A percentile compares a stretch with the other conserved stretches of the same genome.
Evolutionary conservation across 768 basidiomycete species (phyloP).

Genomic region (Rhodotorula diobovata): DNA sequence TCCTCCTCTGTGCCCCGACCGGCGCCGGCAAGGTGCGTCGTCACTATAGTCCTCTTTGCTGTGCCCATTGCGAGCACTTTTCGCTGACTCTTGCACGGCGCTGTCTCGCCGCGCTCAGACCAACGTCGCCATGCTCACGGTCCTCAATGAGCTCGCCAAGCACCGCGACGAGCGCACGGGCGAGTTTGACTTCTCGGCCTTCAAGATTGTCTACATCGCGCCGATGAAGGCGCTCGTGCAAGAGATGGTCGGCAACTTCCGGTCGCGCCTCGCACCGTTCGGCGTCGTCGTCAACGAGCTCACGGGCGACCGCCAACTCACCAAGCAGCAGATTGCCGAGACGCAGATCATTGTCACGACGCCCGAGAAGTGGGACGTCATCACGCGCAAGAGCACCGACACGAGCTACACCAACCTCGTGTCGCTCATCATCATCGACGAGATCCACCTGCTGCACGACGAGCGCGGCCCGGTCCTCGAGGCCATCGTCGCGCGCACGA

Average conservation of each 20-base stretch:
- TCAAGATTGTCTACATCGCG: slow-evolving; percentile 96
- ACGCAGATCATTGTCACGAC: slow-evolving; percentile 98
- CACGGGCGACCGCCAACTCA: slow-evolving; percentile 96
- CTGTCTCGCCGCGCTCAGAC: slow-evolving; percentile 56
- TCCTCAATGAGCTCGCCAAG: slow-evolving; percentile 84
- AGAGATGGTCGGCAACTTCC: slow-evolving; percentile 96
- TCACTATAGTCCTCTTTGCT: background rate
- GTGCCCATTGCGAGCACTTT: background rate
- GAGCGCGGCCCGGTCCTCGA: slow-evolving; percentile 97
- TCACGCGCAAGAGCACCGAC: slow-evolving; percentile 95
- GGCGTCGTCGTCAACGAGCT: slow-evolving; percentile 88
- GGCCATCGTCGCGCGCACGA: slow-evolving; percentile 79
- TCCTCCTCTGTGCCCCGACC: slow-evolving; percentile 93
- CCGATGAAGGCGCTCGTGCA: slow-evolving; percentile 99
- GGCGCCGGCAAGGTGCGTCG: slow-evolving; percentile 87
- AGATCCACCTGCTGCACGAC: slow-evolving; percentile 94
- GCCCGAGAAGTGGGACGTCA: slow-evolving; percentile 99
- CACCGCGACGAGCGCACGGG: slow-evolving; percentile 78
- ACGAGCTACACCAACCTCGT: slow-evolving; percentile 96
- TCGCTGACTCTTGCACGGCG: background rate
- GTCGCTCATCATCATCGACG: slow-evolving; percentile 92
- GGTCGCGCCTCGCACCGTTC: slow-evolving; percentile 62
- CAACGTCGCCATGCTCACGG: slow-evolving; percentile 92
- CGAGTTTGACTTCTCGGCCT: slow-evolving; percentile 73
- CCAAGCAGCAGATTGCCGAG: slow-evolving; percentile 91